Conservation (phyloP, 192 early-diverging fungal genomes). For the Fimicolochytrium jonesii region DNA sequence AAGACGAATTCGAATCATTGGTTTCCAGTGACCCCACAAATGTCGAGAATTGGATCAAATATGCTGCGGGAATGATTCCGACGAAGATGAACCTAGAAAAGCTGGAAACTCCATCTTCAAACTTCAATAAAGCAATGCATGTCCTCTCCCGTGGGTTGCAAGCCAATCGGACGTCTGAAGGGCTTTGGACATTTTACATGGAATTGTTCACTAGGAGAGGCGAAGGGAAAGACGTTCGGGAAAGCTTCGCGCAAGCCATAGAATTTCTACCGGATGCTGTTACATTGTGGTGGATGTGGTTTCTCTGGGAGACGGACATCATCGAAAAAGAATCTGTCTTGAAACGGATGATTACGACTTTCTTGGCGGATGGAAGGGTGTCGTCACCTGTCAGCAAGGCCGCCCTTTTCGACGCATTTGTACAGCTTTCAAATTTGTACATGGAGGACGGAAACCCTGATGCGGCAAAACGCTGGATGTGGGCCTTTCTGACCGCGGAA, state of each 20-base stretch:
- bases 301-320: constrained; percentile 18
- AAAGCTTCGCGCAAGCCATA: constrained; percentile 23
- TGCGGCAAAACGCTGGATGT: not conserved
- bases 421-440: constrained; percentile 8
- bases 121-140: constrained; percentile 10
- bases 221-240: constrained; percentile 4
- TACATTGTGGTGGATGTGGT: constrained; percentile 25
- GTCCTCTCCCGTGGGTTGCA: constrained; percentile 22
- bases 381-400: not conserved
- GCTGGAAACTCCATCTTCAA: not conserved
- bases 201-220: constrained; percentile 19
- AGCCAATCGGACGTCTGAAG: constrained; percentile 16
- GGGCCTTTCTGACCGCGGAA: constrained; percentile 8
- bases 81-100: constrained; percentile 6
- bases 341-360: not conserved
- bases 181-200: constrained; percentile 28
- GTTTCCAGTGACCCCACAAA: constrained; percentile 4
- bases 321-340: constrained; percentile 10
- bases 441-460: not conserved
- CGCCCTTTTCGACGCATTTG: constrained; percentile 1
- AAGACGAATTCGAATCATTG: constrained; percentile 12
- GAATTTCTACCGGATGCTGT: constrained; percentile 3
- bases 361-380: not conserved
- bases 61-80: constrained; percentile 16
- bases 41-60: constrained; percentile 23